Conservation (phyloP, 768 basidiomycete genomes). For the Strobilomyces confusus region DNA sequence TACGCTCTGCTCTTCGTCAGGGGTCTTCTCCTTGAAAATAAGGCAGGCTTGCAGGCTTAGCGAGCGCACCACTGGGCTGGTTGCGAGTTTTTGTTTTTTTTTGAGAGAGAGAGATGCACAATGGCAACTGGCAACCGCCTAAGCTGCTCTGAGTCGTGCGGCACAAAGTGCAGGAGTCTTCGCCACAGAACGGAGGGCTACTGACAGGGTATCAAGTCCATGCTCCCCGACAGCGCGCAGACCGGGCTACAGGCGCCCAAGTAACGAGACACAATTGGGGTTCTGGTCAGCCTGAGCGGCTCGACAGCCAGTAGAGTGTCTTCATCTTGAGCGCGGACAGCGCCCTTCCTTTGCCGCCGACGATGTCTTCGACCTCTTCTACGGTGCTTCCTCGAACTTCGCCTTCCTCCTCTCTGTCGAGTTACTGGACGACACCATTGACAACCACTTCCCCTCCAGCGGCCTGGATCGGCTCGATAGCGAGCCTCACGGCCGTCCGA, state of each 20-base stretch:
- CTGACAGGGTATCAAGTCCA: slow-evolving; percentile 53
- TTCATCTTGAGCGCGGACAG: slow-evolving; percentile 79
- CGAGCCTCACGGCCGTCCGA: slow-evolving; percentile 81
- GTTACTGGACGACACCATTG: slow-evolving; percentile 86
- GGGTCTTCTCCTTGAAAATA: no score
- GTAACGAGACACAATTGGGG: slow-evolving; percentile 51
- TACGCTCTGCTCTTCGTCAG: no score
- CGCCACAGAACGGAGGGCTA: slow-evolving; percentile 33
- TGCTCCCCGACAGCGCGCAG: slow-evolving; percentile 45
- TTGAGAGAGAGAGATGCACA: no score
- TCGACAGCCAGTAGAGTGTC: slow-evolving; percentile 56
- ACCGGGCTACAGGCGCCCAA: slow-evolving; percentile 14
- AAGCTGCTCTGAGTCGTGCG: no score
- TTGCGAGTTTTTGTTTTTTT: slow-evolving; percentile 46
- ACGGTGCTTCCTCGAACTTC: slow-evolving; percentile 63
- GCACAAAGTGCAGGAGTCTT: no score
- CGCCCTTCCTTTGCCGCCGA: slow-evolving; percentile 66
- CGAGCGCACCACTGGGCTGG: slow-evolving; percentile 61
- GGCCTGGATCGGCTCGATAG: slow-evolving; percentile 66
- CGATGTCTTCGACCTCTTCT: slow-evolving; percentile 70
- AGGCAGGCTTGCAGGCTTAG: slow-evolving; percentile 39
- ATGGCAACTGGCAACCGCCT: no score
- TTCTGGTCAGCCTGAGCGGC: slow-evolving; percentile 44
- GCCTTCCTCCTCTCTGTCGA: slow-evolving; percentile 61
- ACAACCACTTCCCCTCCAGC: slow-evolving; percentile 78